Evolutionary conservation across 2,329 filamentous ascomycete genomes (phyloP), one percentile per base, ranked within the genome.

Genomic region (Fusarium staphyleae): DNA sequence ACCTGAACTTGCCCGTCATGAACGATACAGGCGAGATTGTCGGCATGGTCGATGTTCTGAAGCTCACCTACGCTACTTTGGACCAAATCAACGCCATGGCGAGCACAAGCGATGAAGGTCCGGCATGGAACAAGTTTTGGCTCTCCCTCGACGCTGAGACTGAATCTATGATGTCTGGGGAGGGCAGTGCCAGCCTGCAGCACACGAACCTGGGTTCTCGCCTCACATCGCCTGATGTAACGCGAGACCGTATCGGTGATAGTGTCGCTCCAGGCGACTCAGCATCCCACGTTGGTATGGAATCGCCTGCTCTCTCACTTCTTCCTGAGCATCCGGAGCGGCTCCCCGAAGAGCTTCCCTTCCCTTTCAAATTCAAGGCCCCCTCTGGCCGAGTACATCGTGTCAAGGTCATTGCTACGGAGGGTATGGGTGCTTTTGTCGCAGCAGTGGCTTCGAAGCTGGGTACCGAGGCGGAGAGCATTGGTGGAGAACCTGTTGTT

Each of bases 61-160:
- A 98, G 78, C 83, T 99, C 69, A 99, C 95, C 16, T 99, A 99
- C 75, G 95, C 95, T 42, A 99, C 95, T 5, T 83, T 99, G 46
- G 95, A 99, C 76, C 93, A 97, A 79, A 92, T 96, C 76, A 98
- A 98, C 79, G 92, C 91, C 53, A 98, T 99, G 88, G 87, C 85
- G 33, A 92, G 87, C 46, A 85, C 85, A 34, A 93, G 96, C 70
- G 91, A 86, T 66, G 95, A 99, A 76, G 95, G 95, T 0, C 95
- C 95, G 5, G 95, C 95, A 6, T 99, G 95, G 95, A 98, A 97
- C 80, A 99, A 98, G 76, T 99, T 99, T 78, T 99, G 95, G 95
- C 81, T 98, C 63, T 98, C 95, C 1, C 87, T 99, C 67, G 85
- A 98, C 73, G 87, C 96, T 67, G 93, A 96, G 73, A 93, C 93